Evolutionary conservation across 352 stramenopile genomes (phyloP), one percentile per base, ranked within the genome.

Genomic region (Phytophthora multivora): DNA sequence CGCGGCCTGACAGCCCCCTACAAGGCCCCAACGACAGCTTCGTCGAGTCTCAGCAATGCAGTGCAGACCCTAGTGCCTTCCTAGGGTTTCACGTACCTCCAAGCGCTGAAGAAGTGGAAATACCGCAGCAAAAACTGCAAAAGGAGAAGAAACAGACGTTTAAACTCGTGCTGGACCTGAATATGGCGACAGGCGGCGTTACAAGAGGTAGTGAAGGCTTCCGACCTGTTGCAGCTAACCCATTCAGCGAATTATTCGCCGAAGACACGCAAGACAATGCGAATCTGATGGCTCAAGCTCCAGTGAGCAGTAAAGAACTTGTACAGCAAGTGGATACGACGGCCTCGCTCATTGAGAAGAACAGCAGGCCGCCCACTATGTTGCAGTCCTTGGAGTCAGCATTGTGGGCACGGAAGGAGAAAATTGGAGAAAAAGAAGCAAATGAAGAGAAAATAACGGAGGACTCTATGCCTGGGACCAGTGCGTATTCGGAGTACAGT

Each of bases 51-150:
- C 66, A 66, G 28, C 84, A 93, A 51, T 89, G 71, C 69, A 91
- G 84, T 43, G 80, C 84, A 5, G 80, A 90, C 56, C 68, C 73
- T 35, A 80, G 42, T 49, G 76, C 81, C 23, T 90, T 93, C 56
- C n/a, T 63, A 18, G 70, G 71, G 5, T 73, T 85, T 40, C 64
- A 71, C 42, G 49, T 73, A 25, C 19, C 59, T 19, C 45, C 51
- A 11, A 57, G 45, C 25, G 35, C 64, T 11, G 38, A 66, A n/a
- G 19, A 74, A 11, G 35, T 63, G 16, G 35, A 41, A 5, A 2
- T 48, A 21, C 21, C 36, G 10, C 5, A 19, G 5, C 21, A 8
- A 15, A 26, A 39, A 16, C 1, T 15, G 3, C 18, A 42, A 5
- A 42, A 61, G 35, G 53, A 58, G 18, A 48, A 60, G 23, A 46